These are phyloP conservation scores for Kluyveromyces lactis DNA, from an alignment of 805 yeast genomes.

Conservation along the genomic window DNA sequence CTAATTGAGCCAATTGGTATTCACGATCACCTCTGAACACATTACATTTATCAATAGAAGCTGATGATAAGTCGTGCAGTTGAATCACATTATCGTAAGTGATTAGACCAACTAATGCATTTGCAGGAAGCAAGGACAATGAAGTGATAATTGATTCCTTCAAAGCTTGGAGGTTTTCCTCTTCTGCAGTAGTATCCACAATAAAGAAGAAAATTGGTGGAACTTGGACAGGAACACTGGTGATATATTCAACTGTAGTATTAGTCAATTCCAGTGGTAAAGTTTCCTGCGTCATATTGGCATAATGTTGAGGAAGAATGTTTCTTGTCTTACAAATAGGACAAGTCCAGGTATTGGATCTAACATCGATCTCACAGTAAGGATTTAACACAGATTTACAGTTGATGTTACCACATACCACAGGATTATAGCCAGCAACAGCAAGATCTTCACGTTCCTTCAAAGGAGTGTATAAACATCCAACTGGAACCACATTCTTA, in stretches of 20 bases:
- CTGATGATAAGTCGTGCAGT: constrained; percentile 72
- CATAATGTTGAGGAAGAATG: constrained; percentile 75
- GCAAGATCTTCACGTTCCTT: constrained; percentile 69
- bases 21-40: constrained; percentile 89
- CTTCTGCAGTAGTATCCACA: constrained; percentile 84
- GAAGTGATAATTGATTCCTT: constrained; percentile 74
- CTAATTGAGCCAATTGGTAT: constrained; percentile 46
- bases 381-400: constrained; percentile 88
- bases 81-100: constrained; percentile 84
- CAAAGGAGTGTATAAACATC: constrained; percentile 92
- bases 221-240: constrained; percentile 67
- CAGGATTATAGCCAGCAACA: constrained; percentile 79
- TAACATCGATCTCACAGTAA: constrained; percentile 69
- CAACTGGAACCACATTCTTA: constrained; percentile 88
- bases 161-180: constrained; percentile 75
- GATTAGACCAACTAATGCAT: constrained; percentile 78
- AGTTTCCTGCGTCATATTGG: constrained; percentile 63
- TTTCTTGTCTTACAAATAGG: constrained; percentile 73
- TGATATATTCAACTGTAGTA: constrained; percentile 78
- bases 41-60: constrained; percentile 61
- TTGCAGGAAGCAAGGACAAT: constrained; percentile 76
- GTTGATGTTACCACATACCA: constrained; percentile 59
- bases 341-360: constrained; percentile 76
- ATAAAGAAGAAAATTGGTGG: constrained; percentile 86
- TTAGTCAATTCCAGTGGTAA: constrained; percentile 74